Percentiles rank a stretch among this genome's conserved stretches.
phyloP scores from a whole-genome alignment of 177 flowering plant species.

The Vitis hybrid region DNA sequence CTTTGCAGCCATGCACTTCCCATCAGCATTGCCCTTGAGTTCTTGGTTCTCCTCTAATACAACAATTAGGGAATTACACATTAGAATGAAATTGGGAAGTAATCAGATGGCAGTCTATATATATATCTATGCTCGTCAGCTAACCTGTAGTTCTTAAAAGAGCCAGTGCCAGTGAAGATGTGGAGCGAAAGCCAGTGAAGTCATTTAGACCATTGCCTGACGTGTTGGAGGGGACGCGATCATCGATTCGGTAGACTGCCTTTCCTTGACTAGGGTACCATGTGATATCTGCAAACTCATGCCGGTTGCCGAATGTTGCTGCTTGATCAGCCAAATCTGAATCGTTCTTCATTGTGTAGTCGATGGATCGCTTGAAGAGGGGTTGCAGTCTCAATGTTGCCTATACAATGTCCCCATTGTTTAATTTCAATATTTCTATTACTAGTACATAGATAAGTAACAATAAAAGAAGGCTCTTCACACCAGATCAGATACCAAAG shows the following conservation, averaged over 20 bases:
- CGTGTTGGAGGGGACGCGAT: conserved; percentile 42
- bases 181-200: conserved; percentile 57
- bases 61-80: not conserved
- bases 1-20: conserved; percentile 51
- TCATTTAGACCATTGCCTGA: conserved; percentile 52
- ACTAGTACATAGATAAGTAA: too few species aligned
- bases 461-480: too few species aligned
- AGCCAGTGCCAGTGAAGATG: conserved; percentile 31
- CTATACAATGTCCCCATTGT: conserved; percentile 20
- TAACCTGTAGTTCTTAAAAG: conserved; percentile 45
- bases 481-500: too few species aligned
- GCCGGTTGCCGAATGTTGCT: conserved; percentile 44
- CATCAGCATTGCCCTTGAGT: conserved; percentile 33
- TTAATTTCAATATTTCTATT: too few species aligned
- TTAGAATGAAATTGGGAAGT: not conserved
- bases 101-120: not conserved
- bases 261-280: conserved; percentile 53
- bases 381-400: conserved; percentile 59
- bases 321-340: conserved; percentile 51
- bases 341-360: conserved; percentile 39
- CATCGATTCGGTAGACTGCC: conserved; percentile 59
- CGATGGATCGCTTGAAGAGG: conserved; percentile 59
- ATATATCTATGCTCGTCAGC: not conserved
- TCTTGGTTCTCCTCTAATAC: conserved; percentile 60
- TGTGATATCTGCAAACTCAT: conserved; percentile 54